Percentiles rank a stretch among this genome's conserved stretches.
These are phyloP conservation scores for Fusarium mangiferae DNA, from an alignment of 2,329 filamentous ascomycete species.

Conservation along the genomic window DNA sequence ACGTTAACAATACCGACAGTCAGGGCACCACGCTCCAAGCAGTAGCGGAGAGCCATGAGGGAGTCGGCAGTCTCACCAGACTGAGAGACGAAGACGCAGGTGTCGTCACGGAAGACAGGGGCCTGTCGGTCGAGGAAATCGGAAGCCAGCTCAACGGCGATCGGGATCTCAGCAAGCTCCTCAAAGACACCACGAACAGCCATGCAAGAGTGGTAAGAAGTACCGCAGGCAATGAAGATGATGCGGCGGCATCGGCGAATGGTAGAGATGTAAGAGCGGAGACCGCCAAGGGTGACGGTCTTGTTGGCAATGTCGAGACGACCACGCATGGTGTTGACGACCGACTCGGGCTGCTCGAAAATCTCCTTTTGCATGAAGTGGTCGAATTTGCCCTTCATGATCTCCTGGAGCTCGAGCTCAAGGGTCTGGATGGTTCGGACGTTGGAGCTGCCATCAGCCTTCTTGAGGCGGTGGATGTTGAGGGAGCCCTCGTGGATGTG, in stretches of 20 bases:
- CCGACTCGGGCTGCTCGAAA: slow-evolving; percentile 99
- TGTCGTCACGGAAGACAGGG: slow-evolving; percentile 99
- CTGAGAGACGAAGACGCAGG: slow-evolving; percentile 98
- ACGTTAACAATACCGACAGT: slow-evolving; percentile 99
- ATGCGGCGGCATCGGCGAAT: slow-evolving; percentile 97
- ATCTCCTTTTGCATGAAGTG: slow-evolving; percentile 99
- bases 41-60: slow-evolving; percentile 96
- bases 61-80: slow-evolving; percentile 99
- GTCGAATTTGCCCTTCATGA: slow-evolving; percentile 99
- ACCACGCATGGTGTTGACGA: slow-evolving; percentile 99
- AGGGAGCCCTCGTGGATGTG: slow-evolving; percentile 99
- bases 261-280: slow-evolving; percentile 95
- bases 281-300: slow-evolving; percentile 92
- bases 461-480: slow-evolving; percentile 98
- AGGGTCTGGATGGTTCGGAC: slow-evolving; percentile 98
- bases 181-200: slow-evolving; percentile 97
- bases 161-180: slow-evolving; percentile 97
- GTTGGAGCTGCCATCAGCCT: slow-evolving; percentile 96
- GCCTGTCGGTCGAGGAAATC: slow-evolving; percentile 98
- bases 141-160: slow-evolving; percentile 94
- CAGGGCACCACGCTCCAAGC: slow-evolving; percentile 94
- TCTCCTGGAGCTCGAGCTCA: slow-evolving; percentile 98
- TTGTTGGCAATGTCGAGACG: slow-evolving; percentile 94
- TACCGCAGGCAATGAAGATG: slow-evolving; percentile 99
- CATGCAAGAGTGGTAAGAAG: slow-evolving; percentile 99